Evolutionary conservation across 164 flowering plant species (phyloP), one percentile per base, ranked within the genome.

Genomic region (Umbilicus rupestris): DNA sequence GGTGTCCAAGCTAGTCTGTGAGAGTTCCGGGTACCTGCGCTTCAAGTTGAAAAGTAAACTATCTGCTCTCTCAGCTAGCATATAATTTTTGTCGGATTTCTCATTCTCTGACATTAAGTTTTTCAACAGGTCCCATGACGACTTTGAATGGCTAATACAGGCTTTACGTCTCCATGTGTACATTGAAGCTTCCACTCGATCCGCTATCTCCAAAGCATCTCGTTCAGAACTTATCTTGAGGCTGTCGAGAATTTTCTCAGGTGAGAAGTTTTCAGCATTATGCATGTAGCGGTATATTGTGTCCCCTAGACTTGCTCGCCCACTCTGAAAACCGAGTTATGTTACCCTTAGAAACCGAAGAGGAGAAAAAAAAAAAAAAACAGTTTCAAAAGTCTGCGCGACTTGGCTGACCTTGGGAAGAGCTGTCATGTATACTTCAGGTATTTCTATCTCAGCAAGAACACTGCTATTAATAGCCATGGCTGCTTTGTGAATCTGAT

Each of bases 401-500:
- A 35, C 7, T 35, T 35, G n/a, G 3, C 76, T 63, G 65, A 91
- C 99, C 96, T 94, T 94, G 26, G 99, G 96, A 69, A 94, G 96
- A 67, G 87, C 69, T 39, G 80, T 73, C 72, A 87, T 76, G 78
- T 86, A 94, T 29, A 93, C 69, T 15, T 85, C 95, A 60, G 99
- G 99, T 26, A 94, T 82, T 69, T 86, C 84, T 92, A 94, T 89
- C 69, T 94, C 99, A 45, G 84, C 74, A 39, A 94, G 96, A 64
- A 85, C 72, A 66, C 77, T 80, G 66, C 77, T 83, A 62, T 94
- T 94, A 72, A 91, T 89, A 37, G 96, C 85, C 95, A 84, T 83
- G 67, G 97, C 95, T 14, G 98, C 98, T 77, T 94, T 94, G 75
- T 84, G 91, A 68, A 94, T 94, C 73, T 94, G 99, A 75, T 80